Evolutionary conservation across 805 yeast genomes (phyloP).

Genomic region (Monosporozyma servazzii): DNA sequence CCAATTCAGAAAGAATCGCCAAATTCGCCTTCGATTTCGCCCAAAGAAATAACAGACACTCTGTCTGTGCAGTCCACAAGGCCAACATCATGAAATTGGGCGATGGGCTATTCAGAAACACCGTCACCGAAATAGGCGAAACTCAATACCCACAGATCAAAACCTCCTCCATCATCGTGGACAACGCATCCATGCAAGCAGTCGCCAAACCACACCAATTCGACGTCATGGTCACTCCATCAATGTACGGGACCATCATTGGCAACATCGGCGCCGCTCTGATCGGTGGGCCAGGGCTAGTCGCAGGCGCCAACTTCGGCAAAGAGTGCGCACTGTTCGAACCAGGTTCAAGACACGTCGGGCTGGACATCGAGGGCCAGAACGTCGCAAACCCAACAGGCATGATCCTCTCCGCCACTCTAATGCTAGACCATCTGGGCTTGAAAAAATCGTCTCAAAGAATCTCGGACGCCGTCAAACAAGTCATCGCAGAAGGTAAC

Average conservation of each 20-base stretch:
- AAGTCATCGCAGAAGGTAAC: constrained; percentile 82
- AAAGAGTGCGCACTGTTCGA: constrained; percentile 96
- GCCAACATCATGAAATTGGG: constrained; percentile 98
- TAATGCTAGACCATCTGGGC: constrained; percentile 94
- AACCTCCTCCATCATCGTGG: constrained; percentile 91
- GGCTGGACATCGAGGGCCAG: constrained; percentile 90
- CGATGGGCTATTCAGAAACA: constrained; percentile 94
- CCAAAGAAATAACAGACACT: constrained; percentile 78
- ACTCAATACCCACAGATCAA: constrained; percentile 77
- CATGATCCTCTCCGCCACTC: constrained; percentile 81
- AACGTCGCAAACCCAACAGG: constrained; percentile 98
- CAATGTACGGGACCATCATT: constrained; percentile 93
- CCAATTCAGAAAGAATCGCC: constrained; percentile 94
- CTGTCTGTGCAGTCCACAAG: constrained; percentile 95
- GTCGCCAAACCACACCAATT: constrained; percentile 97
- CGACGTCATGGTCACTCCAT: constrained; percentile 95
- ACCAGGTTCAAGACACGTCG: constrained; percentile 99
- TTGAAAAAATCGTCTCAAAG: constrained; percentile 75
- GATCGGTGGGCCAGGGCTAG: constrained; percentile 97
- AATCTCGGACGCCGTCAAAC: constrained; percentile 82
- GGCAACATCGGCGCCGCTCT: constrained; percentile 94
- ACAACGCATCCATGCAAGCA: constrained; percentile 98
- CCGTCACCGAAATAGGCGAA: constrained; percentile 78
- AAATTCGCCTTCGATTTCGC: constrained; percentile 97
- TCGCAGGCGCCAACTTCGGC: constrained; percentile 98